A percentile compares a stretch with the other conserved stretches of the same genome.
These are phyloP conservation scores for Calophaca sinica DNA, from an alignment of 306 rosid genomes.

Conservation along the genomic window DNA sequence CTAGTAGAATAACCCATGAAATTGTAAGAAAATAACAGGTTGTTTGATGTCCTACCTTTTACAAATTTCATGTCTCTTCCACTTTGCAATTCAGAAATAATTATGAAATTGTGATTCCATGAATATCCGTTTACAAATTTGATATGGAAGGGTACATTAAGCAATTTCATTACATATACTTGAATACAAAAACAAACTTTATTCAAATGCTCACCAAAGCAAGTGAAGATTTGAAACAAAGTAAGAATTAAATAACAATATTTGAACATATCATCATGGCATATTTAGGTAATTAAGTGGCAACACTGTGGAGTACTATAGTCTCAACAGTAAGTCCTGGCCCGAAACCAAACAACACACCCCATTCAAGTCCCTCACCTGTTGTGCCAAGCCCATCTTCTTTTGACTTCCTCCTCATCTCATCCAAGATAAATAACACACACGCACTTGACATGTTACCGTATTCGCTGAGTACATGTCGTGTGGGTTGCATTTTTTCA, in stretches of 20 bases:
- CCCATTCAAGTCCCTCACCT: conserved; percentile 54
- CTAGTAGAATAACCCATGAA: too few relatives aligned
- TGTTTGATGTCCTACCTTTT: too few relatives aligned
- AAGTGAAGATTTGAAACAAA: not conserved
- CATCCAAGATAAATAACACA: conserved; percentile 43
- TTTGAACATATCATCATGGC: not conserved
- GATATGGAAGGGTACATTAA: conserved; percentile 8
- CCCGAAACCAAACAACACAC: conserved; percentile 47
- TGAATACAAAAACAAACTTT: not conserved
- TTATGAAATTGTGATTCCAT: not conserved
- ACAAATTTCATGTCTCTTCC: too few relatives aligned
- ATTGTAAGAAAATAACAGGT: too few relatives aligned
- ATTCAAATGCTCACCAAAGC: conserved; percentile 20
- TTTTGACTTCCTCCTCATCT: conserved; percentile 42
- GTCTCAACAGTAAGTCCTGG: conserved; percentile 51
- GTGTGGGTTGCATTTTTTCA: conserved; percentile 40
- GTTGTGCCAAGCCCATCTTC: conserved; percentile 42
- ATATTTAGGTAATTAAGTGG: conserved; percentile 10
- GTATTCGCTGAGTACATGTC: conserved; percentile 45
- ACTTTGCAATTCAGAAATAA: not conserved
- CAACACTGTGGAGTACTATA: conserved; percentile 41
- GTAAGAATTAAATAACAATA: not conserved
- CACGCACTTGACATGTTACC: conserved; percentile 53
- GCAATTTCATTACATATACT: not conserved
- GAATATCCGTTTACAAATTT: conserved; percentile 1